These are phyloP conservation scores for Moricandia moricandioides DNA, from an alignment of 345 rosid species.

Conservation along the genomic window DNA sequence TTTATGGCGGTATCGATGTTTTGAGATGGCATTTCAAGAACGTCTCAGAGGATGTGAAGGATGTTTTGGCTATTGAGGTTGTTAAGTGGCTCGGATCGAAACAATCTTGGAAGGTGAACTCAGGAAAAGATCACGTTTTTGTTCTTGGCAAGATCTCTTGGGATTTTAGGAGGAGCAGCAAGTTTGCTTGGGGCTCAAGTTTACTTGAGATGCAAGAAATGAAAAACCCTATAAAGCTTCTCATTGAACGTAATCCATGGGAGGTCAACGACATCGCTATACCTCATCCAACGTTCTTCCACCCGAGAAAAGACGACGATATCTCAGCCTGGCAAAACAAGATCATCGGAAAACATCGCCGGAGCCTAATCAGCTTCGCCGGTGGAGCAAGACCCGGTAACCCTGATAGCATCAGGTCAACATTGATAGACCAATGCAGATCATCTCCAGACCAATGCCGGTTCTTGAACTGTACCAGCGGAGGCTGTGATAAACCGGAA, in stretches of 20 bases:
- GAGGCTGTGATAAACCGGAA: slow-evolving; percentile 58
- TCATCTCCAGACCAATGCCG: slow-evolving; percentile 40
- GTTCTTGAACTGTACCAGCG: slow-evolving; percentile 50
- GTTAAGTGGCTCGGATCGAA: slow-evolving; percentile 67
- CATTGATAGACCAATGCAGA: slow-evolving; percentile 60
- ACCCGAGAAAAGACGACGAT: slow-evolving; percentile 67
- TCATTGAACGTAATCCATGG: slow-evolving; percentile 89
- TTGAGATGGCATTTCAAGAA: slow-evolving; percentile 91
- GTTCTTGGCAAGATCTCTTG: slow-evolving; percentile 80
- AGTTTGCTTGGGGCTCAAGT: slow-evolving; percentile 65
- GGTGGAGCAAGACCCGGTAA: slow-evolving; percentile 63
- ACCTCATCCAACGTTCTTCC: slow-evolving; percentile 84
- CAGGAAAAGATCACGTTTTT: slow-evolving; percentile 84
- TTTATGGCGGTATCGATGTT: slow-evolving; percentile 74
- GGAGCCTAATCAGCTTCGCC: slow-evolving; percentile 56
- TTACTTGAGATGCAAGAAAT: slow-evolving; percentile 65
- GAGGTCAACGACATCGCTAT: slow-evolving; percentile 69
- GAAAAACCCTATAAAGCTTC: slow-evolving; percentile 78
- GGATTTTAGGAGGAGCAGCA: slow-evolving; percentile 73
- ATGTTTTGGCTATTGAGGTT: slow-evolving; percentile 50
- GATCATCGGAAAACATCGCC: slow-evolving; percentile 45
- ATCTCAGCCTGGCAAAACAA: slow-evolving; percentile 64
- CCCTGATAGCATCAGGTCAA: slow-evolving; percentile 56
- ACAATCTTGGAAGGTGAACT: slow-evolving; percentile 50
- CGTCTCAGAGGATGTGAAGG: slow-evolving; percentile 67